These are phyloP conservation scores for Arthrocladium fulminans DNA, from an alignment of 2,329 filamentous ascomycete species.

Conservation along the genomic window DNA sequence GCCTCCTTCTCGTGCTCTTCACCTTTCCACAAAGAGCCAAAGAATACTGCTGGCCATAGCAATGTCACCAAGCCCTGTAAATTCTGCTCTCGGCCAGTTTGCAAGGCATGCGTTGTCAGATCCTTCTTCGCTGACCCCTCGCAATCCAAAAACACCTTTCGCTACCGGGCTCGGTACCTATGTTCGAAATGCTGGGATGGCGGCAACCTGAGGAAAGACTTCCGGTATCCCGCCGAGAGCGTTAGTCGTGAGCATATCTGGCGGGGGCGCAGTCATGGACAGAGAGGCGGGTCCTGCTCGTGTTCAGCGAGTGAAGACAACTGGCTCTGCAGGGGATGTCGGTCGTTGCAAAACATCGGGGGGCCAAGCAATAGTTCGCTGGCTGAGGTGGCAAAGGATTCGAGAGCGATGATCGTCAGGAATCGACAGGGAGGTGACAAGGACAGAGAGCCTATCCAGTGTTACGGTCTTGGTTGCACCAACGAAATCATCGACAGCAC, in stretches of 20 bases:
- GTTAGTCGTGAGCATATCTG: constrained; percentile 1
- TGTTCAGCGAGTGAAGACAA: constrained; percentile 14
- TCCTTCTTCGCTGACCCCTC: constrained; percentile 23
- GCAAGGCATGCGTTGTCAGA: constrained; percentile 26
- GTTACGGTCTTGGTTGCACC: constrained; percentile 23
- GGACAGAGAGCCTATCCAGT: constrained; percentile 12
- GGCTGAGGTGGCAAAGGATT: not conserved
- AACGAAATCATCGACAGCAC: constrained; percentile 18
- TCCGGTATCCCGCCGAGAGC: constrained; percentile 14
- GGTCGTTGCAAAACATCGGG: constrained; percentile 21
- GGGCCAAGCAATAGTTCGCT: constrained; percentile 1
- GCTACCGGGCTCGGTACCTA: constrained; percentile 25
- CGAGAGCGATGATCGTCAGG: not conserved
- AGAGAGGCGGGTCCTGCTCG: not conserved
- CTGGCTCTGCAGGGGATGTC: constrained; percentile 25
- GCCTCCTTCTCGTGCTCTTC: constrained; percentile 24
- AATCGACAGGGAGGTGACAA: not conserved
- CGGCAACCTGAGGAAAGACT: constrained; percentile 22
- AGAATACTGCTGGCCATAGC: constrained; percentile 15
- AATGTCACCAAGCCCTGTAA: constrained; percentile 20
- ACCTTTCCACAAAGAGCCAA: constrained; percentile 15
- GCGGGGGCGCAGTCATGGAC: not conserved
- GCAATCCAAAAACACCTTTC: constrained; percentile 23
- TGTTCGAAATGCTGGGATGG: constrained; percentile 25
- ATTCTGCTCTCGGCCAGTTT: constrained; percentile 26